phyloP scores from a whole-genome alignment of 495 filamentous ascomycete genomes.

The Niebla homalea region DNA sequence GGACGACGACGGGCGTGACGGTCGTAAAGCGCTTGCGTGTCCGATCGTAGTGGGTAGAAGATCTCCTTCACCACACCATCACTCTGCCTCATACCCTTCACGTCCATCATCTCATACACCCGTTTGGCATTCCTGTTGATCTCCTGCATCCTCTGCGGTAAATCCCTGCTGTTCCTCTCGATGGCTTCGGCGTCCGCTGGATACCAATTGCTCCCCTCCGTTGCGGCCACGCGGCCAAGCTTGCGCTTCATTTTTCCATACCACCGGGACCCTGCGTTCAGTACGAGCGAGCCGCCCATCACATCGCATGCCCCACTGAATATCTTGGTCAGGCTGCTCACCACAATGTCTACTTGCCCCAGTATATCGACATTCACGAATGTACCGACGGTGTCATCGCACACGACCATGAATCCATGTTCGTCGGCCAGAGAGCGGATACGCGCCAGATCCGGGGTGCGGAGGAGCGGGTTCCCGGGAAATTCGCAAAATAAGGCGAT shows the following conservation, averaged over 20 bases:
- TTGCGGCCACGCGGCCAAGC: neutral
- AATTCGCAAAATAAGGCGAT: neutral
- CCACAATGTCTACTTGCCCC: conserved; percentile 21
- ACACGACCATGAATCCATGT: conserved; percentile 31
- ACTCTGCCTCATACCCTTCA: neutral
- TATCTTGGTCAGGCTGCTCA: conserved; percentile 23
- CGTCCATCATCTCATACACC: neutral
- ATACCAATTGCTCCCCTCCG: conserved; percentile 3
- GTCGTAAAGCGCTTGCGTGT: neutral
- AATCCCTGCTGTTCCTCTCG: conserved; percentile 12
- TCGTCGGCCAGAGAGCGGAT: conserved; percentile 26
- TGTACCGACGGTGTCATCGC: conserved; percentile 37
- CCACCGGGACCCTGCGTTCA: neutral
- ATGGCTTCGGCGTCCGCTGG: conserved; percentile 12
- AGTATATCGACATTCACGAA: conserved; percentile 34
- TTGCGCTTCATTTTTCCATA: neutral
- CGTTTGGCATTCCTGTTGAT: conserved; percentile 6
- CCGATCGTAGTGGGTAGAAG: neutral
- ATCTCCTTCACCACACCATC: neutral
- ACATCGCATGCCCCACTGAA: conserved; percentile 22
- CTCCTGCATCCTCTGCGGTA: conserved; percentile 10
- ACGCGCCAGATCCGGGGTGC: conserved; percentile 29
- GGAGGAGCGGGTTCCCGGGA: conserved; percentile 15
- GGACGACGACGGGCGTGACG: neutral
- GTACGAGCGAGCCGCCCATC: conserved; percentile 18